These are phyloP conservation scores for Daldinia bambusicola DNA, from an alignment of 495 filamentous ascomycete genomes.

Conservation along the genomic window DNA sequence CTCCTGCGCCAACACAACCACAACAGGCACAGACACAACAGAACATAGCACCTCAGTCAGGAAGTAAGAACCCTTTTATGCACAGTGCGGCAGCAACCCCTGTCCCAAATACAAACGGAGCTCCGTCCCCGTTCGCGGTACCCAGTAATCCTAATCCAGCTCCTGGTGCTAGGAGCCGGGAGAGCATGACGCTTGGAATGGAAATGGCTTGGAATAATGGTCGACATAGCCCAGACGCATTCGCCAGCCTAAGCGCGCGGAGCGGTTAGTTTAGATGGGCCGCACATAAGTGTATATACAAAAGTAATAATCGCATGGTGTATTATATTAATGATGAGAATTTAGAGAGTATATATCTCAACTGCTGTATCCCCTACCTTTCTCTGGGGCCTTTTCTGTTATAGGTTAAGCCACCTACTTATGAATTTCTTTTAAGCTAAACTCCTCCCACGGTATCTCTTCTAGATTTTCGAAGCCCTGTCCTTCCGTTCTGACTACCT, in stretches of 20 bases:
- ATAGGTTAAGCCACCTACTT: constrained; percentile 17
- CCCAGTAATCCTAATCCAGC: constrained; percentile 57
- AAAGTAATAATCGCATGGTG: constrained; percentile 36
- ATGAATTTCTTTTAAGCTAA: constrained; percentile 50
- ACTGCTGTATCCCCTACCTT: not conserved
- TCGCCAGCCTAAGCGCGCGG: constrained; percentile 87
- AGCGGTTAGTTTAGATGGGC: constrained; percentile 32
- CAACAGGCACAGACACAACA: constrained; percentile 36
- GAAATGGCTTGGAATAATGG: constrained; percentile 76
- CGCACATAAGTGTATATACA: constrained; percentile 25
- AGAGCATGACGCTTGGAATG: constrained; percentile 83
- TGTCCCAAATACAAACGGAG: constrained; percentile 27
- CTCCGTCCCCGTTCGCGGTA: constrained; percentile 36
- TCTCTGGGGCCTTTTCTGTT: not conserved
- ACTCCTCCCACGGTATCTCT: constrained; percentile 56
- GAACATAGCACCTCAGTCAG: constrained; percentile 31
- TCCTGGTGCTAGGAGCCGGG: constrained; percentile 71
- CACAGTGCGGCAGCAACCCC: constrained; percentile 28
- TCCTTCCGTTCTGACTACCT: constrained; percentile 51
- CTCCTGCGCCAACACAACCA: constrained; percentile 38
- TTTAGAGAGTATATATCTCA: not conserved
- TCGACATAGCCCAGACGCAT: constrained; percentile 94
- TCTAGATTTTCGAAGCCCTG: constrained; percentile 49
- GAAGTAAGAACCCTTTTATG: constrained; percentile 62
- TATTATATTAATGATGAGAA: constrained; percentile 39